Evolutionary conservation across 2,329 filamentous ascomycete genomes (phyloP).

Genomic region (Paracoccidioides lutzii): DNA sequence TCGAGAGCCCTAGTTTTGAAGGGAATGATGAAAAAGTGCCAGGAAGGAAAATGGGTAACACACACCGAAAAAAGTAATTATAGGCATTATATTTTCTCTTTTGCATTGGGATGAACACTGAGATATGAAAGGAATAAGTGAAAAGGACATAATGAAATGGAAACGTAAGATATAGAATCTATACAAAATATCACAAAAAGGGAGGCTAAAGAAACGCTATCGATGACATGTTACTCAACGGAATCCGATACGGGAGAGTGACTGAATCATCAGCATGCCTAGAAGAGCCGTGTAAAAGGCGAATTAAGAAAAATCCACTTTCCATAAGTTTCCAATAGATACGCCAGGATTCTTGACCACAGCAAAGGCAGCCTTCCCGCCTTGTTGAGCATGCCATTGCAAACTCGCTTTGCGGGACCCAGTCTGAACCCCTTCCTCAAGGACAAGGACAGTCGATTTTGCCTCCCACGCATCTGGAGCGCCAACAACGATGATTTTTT

Average conservation of each 20-base stretch:
- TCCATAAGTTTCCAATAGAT: constrained; percentile 52
- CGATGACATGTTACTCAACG: too few relatives aligned
- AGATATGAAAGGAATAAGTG: too few relatives aligned
- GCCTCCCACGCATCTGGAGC: constrained; percentile 59
- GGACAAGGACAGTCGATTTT: constrained; percentile 43
- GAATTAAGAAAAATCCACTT: constrained; percentile 38
- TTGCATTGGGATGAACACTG: background rate
- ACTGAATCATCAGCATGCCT: too few relatives aligned
- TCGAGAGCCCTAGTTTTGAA: too few relatives aligned
- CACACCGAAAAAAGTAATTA: background rate
- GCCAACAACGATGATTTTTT: constrained; percentile 73
- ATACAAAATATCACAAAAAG: background rate
- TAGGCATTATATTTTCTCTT: background rate
- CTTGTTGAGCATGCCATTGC: constrained; percentile 43
- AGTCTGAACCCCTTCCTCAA: constrained; percentile 34
- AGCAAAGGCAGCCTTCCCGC: constrained; percentile 48
- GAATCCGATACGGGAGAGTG: too few relatives aligned
- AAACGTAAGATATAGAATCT: background rate
- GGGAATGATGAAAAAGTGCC: background rate
- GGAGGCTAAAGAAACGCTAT: background rate
- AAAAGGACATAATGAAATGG: background rate
- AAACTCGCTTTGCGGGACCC: constrained; percentile 39
- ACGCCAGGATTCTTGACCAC: constrained; percentile 52
- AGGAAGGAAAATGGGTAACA: background rate
- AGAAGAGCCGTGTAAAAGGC: background rate